phyloP scores from a whole-genome alignment of 116 monocot genomes.

The Phalaenopsis hybrid region DNA sequence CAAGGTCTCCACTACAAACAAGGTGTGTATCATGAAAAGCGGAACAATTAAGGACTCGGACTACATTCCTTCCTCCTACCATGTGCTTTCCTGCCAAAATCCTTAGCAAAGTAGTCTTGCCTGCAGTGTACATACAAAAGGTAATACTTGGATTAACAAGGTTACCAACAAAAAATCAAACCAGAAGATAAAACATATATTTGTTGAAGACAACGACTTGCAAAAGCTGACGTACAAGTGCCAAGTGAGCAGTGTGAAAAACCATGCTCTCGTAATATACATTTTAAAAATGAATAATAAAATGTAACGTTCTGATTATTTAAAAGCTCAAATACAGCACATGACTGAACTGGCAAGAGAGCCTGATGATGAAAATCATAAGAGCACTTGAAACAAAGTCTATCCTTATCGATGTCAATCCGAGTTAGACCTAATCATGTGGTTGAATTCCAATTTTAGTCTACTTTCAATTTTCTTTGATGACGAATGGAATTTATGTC shows the following conservation, averaged over 20 bases:
- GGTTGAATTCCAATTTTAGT: neutral
- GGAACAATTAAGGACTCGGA: slow-evolving; percentile 65
- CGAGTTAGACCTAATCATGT: neutral
- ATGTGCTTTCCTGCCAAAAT: slow-evolving; percentile 96
- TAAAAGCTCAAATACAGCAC: neutral
- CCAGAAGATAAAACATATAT: neutral
- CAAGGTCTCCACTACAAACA: slow-evolving; percentile 85
- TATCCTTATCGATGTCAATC: neutral
- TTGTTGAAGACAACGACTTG: neutral
- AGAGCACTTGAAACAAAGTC: too few species aligned
- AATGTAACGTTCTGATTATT: neutral
- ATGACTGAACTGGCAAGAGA: neutral
- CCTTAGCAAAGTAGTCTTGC: slow-evolving; percentile 89
- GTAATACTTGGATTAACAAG: neutral
- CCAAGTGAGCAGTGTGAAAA: neutral
- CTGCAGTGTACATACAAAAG: slow-evolving; percentile 25
- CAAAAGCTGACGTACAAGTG: neutral
- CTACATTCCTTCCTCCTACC: slow-evolving; percentile 95
- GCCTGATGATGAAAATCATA: too few species aligned
- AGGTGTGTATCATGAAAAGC: slow-evolving; percentile 95
- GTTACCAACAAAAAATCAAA: neutral
- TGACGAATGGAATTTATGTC: neutral
- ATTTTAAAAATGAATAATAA: neutral
- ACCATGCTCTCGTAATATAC: neutral
- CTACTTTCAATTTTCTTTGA: neutral